Conservation (phyloP, 2,329 filamentous ascomycete species). For the Teratosphaeriaceae sp. region DNA sequence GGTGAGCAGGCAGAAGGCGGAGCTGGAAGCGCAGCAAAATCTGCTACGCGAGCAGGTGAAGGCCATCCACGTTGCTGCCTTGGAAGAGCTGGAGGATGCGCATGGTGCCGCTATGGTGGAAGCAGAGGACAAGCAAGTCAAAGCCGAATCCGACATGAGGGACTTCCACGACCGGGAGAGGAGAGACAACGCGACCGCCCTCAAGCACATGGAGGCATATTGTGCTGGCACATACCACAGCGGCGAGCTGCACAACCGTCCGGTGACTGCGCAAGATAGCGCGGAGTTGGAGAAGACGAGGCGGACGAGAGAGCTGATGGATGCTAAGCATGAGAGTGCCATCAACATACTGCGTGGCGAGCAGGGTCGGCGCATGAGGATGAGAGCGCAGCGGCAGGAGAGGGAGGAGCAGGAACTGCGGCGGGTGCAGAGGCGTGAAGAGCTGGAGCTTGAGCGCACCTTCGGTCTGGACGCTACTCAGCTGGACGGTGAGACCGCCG, state of each 20-base stretch:
- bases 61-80: constrained; percentile 13
- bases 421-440: constrained; percentile 28
- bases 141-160: constrained; percentile 37
- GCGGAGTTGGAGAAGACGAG: constrained; percentile 38
- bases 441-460: constrained; percentile 26
- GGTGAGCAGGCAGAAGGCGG: constrained; percentile 16
- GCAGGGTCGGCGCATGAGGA: constrained; percentile 35
- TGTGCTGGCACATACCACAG: constrained; percentile 33
- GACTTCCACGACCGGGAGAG: constrained; percentile 35
- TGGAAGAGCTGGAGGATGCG: constrained; percentile 25
- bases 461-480: constrained; percentile 16
- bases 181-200: constrained; percentile 37
- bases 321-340: constrained; percentile 37
- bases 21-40: constrained; percentile 16
- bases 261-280: constrained; percentile 39
- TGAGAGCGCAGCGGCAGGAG: constrained; percentile 33
- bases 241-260: constrained; percentile 27
- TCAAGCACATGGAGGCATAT: constrained; percentile 44
- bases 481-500: constrained; percentile 23
- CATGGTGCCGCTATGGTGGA: constrained; percentile 34
- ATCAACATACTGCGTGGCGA: constrained; percentile 42
- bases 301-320: constrained; percentile 32
- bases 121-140: constrained; percentile 38
- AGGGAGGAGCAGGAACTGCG: constrained; percentile 33
- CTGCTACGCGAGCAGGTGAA: constrained; percentile 12